Evolutionary conservation across 139 green algal genomes (phyloP).

Genomic region (Picochlorum sp.): DNA sequence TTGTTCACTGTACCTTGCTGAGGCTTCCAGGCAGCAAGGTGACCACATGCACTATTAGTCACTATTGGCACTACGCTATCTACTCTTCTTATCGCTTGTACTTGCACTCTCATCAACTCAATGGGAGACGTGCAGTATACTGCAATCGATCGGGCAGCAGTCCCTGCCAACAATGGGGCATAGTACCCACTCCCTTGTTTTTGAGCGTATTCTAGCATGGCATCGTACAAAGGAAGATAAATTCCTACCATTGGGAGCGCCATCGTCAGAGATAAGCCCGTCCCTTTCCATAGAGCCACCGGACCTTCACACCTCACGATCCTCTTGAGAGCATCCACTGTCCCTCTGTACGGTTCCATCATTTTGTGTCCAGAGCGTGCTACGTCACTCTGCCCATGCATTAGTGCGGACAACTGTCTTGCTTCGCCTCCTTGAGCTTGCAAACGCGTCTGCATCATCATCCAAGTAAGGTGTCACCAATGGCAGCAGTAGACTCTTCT

Average conservation of each 20-base stretch:
- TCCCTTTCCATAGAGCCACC: slow-evolving; percentile 59
- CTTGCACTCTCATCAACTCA: slow-evolving; percentile 67
- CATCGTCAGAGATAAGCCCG: slow-evolving; percentile 57
- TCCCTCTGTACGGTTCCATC: slow-evolving; percentile 7
- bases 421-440: slow-evolving; percentile 36
- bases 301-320: slow-evolving; percentile 51
- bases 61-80: no score
- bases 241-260: slow-evolving; percentile 80
- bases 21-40: neutral
- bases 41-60: neutral
- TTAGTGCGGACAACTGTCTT: neutral
- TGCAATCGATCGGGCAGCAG: slow-evolving; percentile 43
- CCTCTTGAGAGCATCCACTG: slow-evolving; percentile 27
- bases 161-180: slow-evolving; percentile 57
- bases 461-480: neutral
- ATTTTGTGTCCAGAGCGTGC: slow-evolving; percentile 1
- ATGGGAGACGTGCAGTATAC: slow-evolving; percentile 68
- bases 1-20: no score
- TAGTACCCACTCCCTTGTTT: neutral
- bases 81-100: no score
- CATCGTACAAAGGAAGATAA: slow-evolving; percentile 93
- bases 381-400: neutral
- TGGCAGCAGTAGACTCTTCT: no score
- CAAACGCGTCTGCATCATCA: slow-evolving; percentile 38
- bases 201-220: slow-evolving; percentile 32